Base-by-base conservation (phyloP, 1,139 yeast genomes). In the Protomyces inouyei region DNA sequence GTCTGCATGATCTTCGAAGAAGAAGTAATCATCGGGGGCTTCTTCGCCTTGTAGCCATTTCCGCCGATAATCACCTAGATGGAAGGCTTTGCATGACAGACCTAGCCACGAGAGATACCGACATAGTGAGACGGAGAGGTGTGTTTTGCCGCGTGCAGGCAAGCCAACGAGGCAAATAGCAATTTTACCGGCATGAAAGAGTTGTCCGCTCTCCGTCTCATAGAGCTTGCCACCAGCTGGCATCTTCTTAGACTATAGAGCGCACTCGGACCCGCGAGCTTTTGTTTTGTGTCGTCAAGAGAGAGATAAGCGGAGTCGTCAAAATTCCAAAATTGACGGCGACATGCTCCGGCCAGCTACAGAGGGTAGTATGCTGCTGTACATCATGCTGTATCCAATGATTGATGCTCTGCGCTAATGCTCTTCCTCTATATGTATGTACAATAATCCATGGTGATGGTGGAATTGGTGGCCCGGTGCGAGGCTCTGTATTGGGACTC, bases 101-200 rank as follows among this genome's bases (percentile, higher is more conserved):
- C 98, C 99, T 52, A 93, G 79, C 81, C 99, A 93, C 70, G 97
- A 81, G 69, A 95, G 80, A 74, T 92, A 93, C 67, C 98, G 82
- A 0, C 97, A 91, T 68, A 93, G 5, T 12, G 96, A 86, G 32
- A 92, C 98, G 6, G 97, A 87, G 66, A 92, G 81, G 73, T 92
- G 93, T 61, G 98, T 93, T 74, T 93, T 93, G 5, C 98, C 98
- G 64, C 98, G 82, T 0, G 97, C 98, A 0, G 99, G 98, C 67
- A 92, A 80, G 0, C 99, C 99, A 5, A 90, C 95, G 70, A 93
- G 80, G 10, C 88, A 90, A 66, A 93, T 87, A 72, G 96, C 85
- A 63, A 93, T 86, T 73, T 91, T 89, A 32, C 98, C 98, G 3
- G 98, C 98, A 72, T 93, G 98, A 77, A 89, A 93, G 71, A 95